These are phyloP conservation scores for Hymenoscyphus linearis DNA, from an alignment of 2,329 filamentous ascomycete species.

Conservation along the genomic window DNA sequence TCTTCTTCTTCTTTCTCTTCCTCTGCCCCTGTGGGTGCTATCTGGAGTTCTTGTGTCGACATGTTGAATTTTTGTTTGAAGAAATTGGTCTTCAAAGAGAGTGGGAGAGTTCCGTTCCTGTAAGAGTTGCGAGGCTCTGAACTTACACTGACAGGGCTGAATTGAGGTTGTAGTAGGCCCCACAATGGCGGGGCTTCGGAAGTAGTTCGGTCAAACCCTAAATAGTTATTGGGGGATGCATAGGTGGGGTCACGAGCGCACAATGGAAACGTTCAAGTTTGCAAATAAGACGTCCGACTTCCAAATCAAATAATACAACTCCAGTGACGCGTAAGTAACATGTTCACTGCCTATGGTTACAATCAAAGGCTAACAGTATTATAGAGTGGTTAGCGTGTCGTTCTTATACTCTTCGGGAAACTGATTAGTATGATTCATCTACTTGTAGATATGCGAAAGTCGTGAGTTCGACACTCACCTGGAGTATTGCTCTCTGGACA, in stretches of 20 bases:
- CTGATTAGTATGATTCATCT: constrained; percentile 27
- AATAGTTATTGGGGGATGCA: too few species aligned
- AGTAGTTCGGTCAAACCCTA: too few species aligned
- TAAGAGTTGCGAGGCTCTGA: too few species aligned
- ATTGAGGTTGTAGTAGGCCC: too few species aligned
- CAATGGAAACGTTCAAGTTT: not conserved
- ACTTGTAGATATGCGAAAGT: constrained; percentile 29
- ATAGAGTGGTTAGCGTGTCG: constrained; percentile 33
- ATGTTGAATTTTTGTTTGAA: not conserved
- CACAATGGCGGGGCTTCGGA: not conserved
- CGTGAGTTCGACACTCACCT: constrained; percentile 30
- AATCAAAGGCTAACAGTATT: constrained; percentile 21
- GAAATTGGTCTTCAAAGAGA: too few species aligned
- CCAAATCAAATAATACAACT: constrained; percentile 14
- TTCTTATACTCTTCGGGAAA: constrained; percentile 30
- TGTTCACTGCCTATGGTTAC: constrained; percentile 19
- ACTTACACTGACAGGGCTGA: too few species aligned
- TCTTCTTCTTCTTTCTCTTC: constrained; percentile 41
- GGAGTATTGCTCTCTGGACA: constrained; percentile 19
- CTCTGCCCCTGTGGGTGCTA: not conserved
- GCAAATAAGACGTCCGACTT: not conserved
- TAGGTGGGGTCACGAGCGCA: not conserved
- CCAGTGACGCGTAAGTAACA: constrained; percentile 29
- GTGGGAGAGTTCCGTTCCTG: too few species aligned
- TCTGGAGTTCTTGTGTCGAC: constrained; percentile 15